These are phyloP conservation scores for Annulohypoxylon stygium DNA, from an alignment of 495 filamentous ascomycete species.

Conservation along the genomic window DNA sequence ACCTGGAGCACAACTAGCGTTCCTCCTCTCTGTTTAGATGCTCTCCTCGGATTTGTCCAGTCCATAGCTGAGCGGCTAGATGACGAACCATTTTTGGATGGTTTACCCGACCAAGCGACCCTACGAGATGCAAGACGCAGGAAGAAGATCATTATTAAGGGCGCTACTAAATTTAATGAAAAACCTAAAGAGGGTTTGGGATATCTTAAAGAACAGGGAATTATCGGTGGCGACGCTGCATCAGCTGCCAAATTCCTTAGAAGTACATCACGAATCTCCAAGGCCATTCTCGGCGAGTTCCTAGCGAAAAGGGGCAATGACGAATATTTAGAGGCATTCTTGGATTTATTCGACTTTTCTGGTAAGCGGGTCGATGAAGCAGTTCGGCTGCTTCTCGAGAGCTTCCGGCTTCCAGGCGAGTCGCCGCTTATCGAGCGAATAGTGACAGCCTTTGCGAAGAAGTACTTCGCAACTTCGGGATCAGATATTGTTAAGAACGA, in stretches of 20 bases:
- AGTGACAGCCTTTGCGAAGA: slow-evolving; percentile 84
- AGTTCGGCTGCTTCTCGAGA: slow-evolving; percentile 84
- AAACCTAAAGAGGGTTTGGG: slow-evolving; percentile 90
- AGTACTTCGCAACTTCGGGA: slow-evolving; percentile 80
- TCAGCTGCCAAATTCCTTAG: slow-evolving; percentile 85
- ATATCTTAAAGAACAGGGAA: slow-evolving; percentile 83
- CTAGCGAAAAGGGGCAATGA: slow-evolving; percentile 91
- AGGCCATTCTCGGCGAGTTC: slow-evolving; percentile 91
- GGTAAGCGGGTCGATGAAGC: slow-evolving; percentile 92
- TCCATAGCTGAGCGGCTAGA: slow-evolving; percentile 90
- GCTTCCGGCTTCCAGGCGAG: slow-evolving; percentile 96
- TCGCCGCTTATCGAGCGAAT: slow-evolving; percentile 94
- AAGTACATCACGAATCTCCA: slow-evolving; percentile 87
- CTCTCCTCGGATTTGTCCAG: slow-evolving; percentile 89
- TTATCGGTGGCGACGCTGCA: slow-evolving; percentile 81
- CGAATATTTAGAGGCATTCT: slow-evolving; percentile 81
- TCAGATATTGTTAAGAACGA: slow-evolving; percentile 85
- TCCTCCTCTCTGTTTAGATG: slow-evolving; percentile 92
- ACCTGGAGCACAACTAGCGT: slow-evolving; percentile 99
- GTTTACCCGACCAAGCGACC: slow-evolving; percentile 72
- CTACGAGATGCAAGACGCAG: slow-evolving; percentile 77
- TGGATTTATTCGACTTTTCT: slow-evolving; percentile 86
- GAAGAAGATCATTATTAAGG: slow-evolving; percentile 90
- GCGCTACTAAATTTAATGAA: slow-evolving; percentile 94
- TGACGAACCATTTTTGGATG: slow-evolving; percentile 71